A percentile compares a stretch with the other conserved stretches of the same genome.
Evolutionary conservation across 129 eudicot genomes (phyloP).

Genomic region (Artemisia tridentata): DNA sequence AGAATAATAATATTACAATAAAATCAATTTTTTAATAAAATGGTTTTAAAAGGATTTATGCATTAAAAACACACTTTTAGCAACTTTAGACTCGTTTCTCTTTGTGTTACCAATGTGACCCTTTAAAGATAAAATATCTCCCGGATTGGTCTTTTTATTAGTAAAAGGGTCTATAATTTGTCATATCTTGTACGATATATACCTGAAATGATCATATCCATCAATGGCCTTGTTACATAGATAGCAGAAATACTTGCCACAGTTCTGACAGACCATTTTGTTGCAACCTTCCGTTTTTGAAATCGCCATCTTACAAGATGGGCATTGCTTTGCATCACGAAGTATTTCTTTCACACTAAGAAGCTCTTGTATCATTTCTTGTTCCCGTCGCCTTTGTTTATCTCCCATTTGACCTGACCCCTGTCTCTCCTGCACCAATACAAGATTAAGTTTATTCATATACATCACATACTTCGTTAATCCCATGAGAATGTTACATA

Average conservation of each 20-base stretch:
- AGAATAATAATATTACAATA: background rate
- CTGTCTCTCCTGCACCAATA: constrained; percentile 34
- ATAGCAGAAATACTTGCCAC: constrained; percentile 75
- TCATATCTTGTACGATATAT: background rate
- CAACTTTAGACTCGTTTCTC: background rate
- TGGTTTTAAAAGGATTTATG: background rate
- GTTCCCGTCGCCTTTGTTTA: constrained; percentile 56
- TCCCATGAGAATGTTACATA: too few relatives aligned
- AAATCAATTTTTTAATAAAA: background rate
- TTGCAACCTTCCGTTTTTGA: constrained; percentile 85
- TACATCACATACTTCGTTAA: background rate
- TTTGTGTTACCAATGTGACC: background rate
- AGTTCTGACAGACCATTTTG: constrained; percentile 65
- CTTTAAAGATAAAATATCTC: background rate
- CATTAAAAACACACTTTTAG: background rate
- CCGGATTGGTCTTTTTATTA: background rate
- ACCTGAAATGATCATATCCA: constrained; percentile 91
- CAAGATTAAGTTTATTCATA: constrained; percentile 1
- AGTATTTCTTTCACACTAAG: constrained; percentile 62
- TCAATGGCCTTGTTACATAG: constrained; percentile 59
- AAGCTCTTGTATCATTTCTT: constrained; percentile 67
- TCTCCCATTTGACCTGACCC: constrained; percentile 43
- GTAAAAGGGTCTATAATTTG: background rate
- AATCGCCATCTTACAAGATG: constrained; percentile 90
- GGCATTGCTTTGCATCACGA: constrained; percentile 78